Conservation (phyloP, 2,329 filamentous ascomycete species). For the Aureobasidium sp. region DNA sequence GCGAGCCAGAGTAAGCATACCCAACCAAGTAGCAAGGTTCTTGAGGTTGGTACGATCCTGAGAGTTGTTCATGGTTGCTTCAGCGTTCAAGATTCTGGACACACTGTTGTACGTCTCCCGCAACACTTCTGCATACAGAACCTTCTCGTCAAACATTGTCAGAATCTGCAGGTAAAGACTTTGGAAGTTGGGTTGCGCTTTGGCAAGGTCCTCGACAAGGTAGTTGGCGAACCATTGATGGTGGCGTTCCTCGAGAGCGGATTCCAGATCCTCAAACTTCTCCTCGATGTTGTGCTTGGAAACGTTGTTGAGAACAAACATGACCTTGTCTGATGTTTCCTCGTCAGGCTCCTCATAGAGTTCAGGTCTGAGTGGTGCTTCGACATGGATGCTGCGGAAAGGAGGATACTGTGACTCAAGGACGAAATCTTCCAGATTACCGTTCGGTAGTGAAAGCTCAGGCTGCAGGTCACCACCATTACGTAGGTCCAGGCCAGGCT, state of each 20-base stretch:
- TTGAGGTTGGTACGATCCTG: conserved; percentile 84
- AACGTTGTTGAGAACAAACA: conserved; percentile 94
- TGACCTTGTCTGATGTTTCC: conserved; percentile 81
- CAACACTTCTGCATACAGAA: conserved; percentile 80
- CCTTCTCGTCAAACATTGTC: conserved; percentile 67
- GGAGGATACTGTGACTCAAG: conserved; percentile 56
- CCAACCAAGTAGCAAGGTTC: conserved; percentile 89
- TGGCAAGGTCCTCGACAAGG: conserved; percentile 89
- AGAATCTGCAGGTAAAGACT: conserved; percentile 85
- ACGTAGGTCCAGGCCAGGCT: conserved; percentile 44
- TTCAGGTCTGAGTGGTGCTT: conserved; percentile 54
- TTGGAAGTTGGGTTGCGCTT: conserved; percentile 96
- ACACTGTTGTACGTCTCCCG: conserved; percentile 87
- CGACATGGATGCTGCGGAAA: conserved; percentile 71
- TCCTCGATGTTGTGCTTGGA: conserved; percentile 79
- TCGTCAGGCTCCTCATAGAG: conserved; percentile 74
- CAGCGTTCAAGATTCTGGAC: conserved; percentile 79
- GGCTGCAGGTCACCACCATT: background rate
- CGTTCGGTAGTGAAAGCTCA: conserved; percentile 50
- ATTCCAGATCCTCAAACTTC: conserved; percentile 73
- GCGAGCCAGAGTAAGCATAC: conserved; percentile 81
- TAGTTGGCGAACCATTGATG: conserved; percentile 96
- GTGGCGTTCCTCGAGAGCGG: conserved; percentile 68
- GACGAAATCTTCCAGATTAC: conserved; percentile 55
- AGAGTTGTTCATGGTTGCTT: conserved; percentile 72